A percentile compares a stretch with the other conserved stretches of the same genome.
phyloP scores from a whole-genome alignment of 495 filamentous ascomycete genomes.

The Durotheca rogersii region DNA sequence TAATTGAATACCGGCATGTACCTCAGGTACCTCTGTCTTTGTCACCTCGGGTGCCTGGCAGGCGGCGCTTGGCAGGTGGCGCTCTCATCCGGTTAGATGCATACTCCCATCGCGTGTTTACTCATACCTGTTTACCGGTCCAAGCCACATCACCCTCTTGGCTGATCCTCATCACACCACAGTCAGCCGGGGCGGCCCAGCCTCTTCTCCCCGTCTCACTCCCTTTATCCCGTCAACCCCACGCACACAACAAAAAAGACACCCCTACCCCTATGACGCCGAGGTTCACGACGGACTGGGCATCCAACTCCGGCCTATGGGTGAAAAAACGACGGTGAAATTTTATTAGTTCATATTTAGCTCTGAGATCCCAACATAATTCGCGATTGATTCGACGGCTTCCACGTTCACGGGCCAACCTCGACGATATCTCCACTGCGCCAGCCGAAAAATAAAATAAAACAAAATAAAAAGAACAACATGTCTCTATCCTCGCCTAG shows the following conservation, averaged over 20 bases:
- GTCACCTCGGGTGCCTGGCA: too few species aligned
- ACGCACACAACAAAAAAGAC: too few species aligned
- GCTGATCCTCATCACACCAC: too few species aligned
- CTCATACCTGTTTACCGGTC: too few species aligned
- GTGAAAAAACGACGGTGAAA: constrained; percentile 22
- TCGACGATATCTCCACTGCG: constrained; percentile 1
- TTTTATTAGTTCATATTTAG: constrained; percentile 33
- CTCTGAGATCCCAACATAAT: constrained; percentile 28
- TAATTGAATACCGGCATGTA: too few species aligned
- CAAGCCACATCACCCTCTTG: too few species aligned
- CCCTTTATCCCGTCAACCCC: neutral
- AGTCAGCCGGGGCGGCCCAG: too few species aligned
- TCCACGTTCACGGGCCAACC: constrained; percentile 20
- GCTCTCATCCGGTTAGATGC: too few species aligned
- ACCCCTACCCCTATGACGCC: constrained; percentile 33
- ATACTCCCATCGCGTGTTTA: too few species aligned
- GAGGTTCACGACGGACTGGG: constrained; percentile 21
- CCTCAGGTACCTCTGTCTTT: too few species aligned
- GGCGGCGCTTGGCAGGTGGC: too few species aligned
- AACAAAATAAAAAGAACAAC: constrained; percentile 14
- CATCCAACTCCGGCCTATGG: constrained; percentile 18
- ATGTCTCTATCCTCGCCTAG: constrained; percentile 16
- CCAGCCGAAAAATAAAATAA: neutral
- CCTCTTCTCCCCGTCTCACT: neutral
- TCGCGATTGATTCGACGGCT: too few species aligned